Evolutionary conservation across 768 basidiomycete species (phyloP), one percentile per base, ranked within the genome.

Genomic region (Tylopilus rubrobrunneus): DNA sequence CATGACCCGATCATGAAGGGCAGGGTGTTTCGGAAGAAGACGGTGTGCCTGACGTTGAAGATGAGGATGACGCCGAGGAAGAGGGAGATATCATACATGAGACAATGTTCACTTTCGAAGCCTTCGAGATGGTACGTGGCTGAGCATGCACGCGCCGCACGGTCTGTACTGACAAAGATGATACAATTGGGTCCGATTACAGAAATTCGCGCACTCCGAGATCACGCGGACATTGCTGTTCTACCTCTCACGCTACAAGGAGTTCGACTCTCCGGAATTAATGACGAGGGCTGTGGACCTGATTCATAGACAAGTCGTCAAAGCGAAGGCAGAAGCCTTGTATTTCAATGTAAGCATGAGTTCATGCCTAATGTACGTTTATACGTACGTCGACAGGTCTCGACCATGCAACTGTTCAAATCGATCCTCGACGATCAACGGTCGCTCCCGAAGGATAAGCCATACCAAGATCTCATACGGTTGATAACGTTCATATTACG

Each of bases 131-230:
- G 78, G 97, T 94, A 60, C 55, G 77, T 76, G 56, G 29, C 55
- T 7, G 17, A 49, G 61, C 57, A 53, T 48, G 61, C 62, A 33
- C 48, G 56, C 29, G 57, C 48, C 36, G 51, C 58, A 55, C 49
- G 42, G 45, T 45, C 14, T 3, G 60, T 48, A 64, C 56, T 54
- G 45, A 67, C 52, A 43, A 37, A 49, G 54, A 64, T 56, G 53
- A 54, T 55, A 53, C 46, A 33, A 61, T 51, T 66, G 54, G 15
- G 12, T 11, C 61, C 58, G 65, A 43, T 48, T 29, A 25, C 64
- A 98, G 97, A 87, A 86, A 82, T 96, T 98, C 64, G 94, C 92
- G 1, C 80, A 89, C 62, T 78, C 92, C 47, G 87, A 92, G 47
- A 85, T 98, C 49, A 86, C 89, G 6, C 80, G 86, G 55, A 94